These are phyloP conservation scores for Colletotrichum lini DNA, from an alignment of 2,329 filamentous ascomycete species.

Conservation along the genomic window DNA sequence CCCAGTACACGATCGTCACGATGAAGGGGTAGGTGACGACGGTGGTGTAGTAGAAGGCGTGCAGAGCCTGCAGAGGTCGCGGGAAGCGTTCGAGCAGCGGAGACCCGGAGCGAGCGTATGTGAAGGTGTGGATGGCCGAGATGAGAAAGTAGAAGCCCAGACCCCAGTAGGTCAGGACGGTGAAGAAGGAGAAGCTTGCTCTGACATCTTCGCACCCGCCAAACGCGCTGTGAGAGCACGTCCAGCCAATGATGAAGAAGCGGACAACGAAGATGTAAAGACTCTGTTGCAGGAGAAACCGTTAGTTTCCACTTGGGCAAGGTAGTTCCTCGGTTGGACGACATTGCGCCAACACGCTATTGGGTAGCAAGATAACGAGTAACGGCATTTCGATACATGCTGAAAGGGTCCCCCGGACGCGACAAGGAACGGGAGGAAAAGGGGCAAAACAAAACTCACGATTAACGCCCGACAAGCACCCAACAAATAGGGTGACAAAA, in stretches of 20 bases:
- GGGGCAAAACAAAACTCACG: constrained; percentile 54
- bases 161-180: constrained; percentile 85
- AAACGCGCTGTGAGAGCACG: constrained; percentile 63
- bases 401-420: background rate
- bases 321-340: background rate
- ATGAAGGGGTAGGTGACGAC: constrained; percentile 76
- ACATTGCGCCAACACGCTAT: background rate
- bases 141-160: constrained; percentile 83
- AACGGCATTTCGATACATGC: background rate
- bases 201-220: constrained; percentile 63
- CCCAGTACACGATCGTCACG: constrained; percentile 82
- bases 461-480: constrained; percentile 70
- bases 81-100: constrained; percentile 73
- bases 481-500: constrained; percentile 76
- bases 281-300: constrained; percentile 51
- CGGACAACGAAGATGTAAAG: constrained; percentile 80
- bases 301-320: constrained; percentile 11
- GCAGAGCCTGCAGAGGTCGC: constrained; percentile 73
- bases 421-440: constrained; percentile 34
- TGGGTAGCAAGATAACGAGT: background rate
- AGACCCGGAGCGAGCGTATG: constrained; percentile 70
- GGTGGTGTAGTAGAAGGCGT: constrained; percentile 75
- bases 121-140: constrained; percentile 77
- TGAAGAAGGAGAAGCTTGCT: constrained; percentile 85
- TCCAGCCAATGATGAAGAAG: constrained; percentile 78